A percentile compares a stretch with the other conserved stretches of the same genome.
Conservation (phyloP, 768 basidiomycete species). For the Pleurotus djamor region DNA sequence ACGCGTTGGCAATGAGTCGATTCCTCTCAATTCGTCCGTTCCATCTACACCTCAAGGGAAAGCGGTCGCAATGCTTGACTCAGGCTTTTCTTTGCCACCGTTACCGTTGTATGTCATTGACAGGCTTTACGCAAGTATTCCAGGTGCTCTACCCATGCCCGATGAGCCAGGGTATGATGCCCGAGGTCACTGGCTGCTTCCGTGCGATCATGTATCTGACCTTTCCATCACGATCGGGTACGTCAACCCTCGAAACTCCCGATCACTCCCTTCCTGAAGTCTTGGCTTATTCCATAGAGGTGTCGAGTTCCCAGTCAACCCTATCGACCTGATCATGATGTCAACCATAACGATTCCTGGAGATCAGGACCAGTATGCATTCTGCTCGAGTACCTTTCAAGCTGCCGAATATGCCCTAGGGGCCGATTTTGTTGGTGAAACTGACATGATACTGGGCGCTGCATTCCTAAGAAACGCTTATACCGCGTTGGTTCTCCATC, state of each 20-base stretch:
- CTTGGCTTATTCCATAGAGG: neutral
- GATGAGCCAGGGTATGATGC: neutral
- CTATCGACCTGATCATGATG: neutral
- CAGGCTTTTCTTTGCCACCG: neutral
- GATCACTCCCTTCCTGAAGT: neutral
- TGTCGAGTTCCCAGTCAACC: neutral
- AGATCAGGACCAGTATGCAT: neutral
- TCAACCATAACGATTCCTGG: neutral
- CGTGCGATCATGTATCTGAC: neutral
- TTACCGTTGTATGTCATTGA: neutral
- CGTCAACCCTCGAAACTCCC: neutral
- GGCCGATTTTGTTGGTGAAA: neutral
- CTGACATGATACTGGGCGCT: neutral
- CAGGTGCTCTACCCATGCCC: neutral
- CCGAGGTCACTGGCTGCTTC: neutral
- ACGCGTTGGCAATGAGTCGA: neutral
- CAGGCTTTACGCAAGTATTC: neutral
- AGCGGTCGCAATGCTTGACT: neutral
- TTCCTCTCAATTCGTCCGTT: neutral
- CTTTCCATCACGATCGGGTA: neutral
- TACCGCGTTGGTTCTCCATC: neutral
- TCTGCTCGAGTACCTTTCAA: neutral
- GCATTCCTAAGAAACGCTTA: neutral
- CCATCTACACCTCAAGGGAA: neutral
- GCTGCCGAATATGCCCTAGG: neutral